Percentiles rank a stretch among this genome's conserved stretches.
Conservation (phyloP, 495 filamentous ascomycete genomes). For the Pyrenopolyporus hunteri region DNA sequence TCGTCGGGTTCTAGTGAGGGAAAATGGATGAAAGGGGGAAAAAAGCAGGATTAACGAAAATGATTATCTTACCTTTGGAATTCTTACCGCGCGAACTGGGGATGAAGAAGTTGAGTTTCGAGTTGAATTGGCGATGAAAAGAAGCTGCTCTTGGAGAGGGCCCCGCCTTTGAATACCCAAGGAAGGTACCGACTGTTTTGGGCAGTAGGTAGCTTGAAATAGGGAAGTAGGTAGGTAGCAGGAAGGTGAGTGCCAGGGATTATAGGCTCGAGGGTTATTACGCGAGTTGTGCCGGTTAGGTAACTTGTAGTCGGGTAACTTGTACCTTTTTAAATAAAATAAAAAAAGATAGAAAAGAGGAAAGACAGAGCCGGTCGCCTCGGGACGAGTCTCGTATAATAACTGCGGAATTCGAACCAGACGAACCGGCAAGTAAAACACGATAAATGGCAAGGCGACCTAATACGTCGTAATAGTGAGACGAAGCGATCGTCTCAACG, state of each 20-base stretch:
- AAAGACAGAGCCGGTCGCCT: background rate
- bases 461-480: slow-evolving; percentile 6
- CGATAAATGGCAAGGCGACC: slow-evolving; percentile 10
- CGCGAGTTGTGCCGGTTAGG: background rate
- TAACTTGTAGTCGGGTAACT: too few relatives aligned
- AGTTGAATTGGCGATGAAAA: background rate
- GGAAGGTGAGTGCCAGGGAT: too few relatives aligned
- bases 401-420: background rate
- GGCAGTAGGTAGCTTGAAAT: background rate
- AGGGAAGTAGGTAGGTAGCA: too few relatives aligned
- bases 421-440: background rate
- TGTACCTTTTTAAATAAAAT: too few relatives aligned
- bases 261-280: background rate
- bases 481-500: slow-evolving; percentile 13
- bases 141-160: slow-evolving; percentile 4
- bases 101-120: background rate
- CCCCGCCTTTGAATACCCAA: slow-evolving; percentile 19
- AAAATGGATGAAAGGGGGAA: background rate
- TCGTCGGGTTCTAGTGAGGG: background rate
- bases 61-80: slow-evolving; percentile 20
- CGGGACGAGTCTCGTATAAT: slow-evolving; percentile 4
- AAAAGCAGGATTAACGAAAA: background rate
- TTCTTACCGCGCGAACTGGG: slow-evolving; percentile 3
- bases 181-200: background rate
- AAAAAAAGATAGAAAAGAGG: background rate